Conservation (phyloP, 2,329 filamentous ascomycete species). For the Xylariaceae sp. region DNA sequence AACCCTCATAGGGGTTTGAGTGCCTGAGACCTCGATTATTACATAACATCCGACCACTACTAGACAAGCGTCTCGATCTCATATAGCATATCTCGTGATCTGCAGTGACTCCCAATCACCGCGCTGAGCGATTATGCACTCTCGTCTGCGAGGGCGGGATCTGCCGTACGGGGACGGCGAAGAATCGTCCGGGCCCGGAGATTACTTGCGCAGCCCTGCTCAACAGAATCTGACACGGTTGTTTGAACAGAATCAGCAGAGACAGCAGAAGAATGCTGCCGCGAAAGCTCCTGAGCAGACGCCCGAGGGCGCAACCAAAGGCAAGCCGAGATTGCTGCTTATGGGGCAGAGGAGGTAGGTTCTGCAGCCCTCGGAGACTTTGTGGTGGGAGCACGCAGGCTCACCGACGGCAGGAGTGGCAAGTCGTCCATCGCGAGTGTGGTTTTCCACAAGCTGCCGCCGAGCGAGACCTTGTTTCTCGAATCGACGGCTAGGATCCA, state of each 20-base stretch:
- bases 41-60: too few species aligned
- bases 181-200: slow-evolving; percentile 13
- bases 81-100: neutral
- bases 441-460: slow-evolving; percentile 97
- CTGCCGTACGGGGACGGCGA: slow-evolving; percentile 15
- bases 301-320: slow-evolving; percentile 45
- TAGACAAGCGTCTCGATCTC: neutral
- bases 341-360: slow-evolving; percentile 91
- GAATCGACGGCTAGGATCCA: slow-evolving; percentile 93
- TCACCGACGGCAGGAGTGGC: slow-evolving; percentile 63
- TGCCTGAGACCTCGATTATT: too few species aligned
- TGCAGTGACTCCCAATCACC: neutral
- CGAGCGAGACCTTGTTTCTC: slow-evolving; percentile 90
- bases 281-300: slow-evolving; percentile 40
- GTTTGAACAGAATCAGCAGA: slow-evolving; percentile 54
- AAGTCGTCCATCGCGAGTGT: slow-evolving; percentile 98
- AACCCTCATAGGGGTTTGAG: too few species aligned
- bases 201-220: slow-evolving; percentile 48
- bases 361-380: neutral
- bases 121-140: slow-evolving; percentile 23
- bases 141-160: slow-evolving; percentile 26
- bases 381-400: neutral
- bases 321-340: slow-evolving; percentile 78
- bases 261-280: slow-evolving; percentile 46
- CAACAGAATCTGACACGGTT: slow-evolving; percentile 60